Percentiles rank a stretch among this genome's conserved stretches.
Conservation (phyloP, 352 stramenopile species). For the Bremia lactucae region DNA sequence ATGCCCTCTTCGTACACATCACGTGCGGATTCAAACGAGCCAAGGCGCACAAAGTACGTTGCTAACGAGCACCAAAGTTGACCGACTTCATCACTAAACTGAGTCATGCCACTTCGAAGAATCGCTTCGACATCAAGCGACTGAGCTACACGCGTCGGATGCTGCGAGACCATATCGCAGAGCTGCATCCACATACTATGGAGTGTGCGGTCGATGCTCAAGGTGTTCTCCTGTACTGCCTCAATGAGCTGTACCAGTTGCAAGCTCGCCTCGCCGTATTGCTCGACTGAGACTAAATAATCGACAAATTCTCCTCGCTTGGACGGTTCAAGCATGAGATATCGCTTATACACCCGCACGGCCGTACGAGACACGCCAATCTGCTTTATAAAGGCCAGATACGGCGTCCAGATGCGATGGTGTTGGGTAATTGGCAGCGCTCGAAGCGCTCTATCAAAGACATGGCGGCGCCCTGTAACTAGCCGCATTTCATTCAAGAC, state of each 20-base stretch:
- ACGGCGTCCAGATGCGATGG: constrained; percentile 91
- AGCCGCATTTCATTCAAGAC: constrained; percentile 66
- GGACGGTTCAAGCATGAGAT: constrained; percentile 75
- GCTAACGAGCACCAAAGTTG: constrained; percentile 96
- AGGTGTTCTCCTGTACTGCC: constrained; percentile 31
- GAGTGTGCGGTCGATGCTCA: constrained; percentile 41
- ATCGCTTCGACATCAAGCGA: constrained; percentile 93
- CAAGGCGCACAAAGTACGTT: constrained; percentile 95
- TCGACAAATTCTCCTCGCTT: constrained; percentile 67
- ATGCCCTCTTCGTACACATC: constrained; percentile 93
- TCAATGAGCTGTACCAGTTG: constrained; percentile 80
- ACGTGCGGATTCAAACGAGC: constrained; percentile 93
- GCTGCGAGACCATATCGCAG: constrained; percentile 90
- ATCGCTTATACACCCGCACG: constrained; percentile 80
- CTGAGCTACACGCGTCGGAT: constrained; percentile 85
- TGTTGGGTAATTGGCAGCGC: constrained; percentile 97
- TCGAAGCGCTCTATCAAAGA: constrained; percentile 92
- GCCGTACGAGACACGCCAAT: constrained; percentile 67
- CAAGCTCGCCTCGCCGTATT: constrained; percentile 74
- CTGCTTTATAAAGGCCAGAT: constrained; percentile 84
- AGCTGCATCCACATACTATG: constrained; percentile 97
- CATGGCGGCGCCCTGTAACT: constrained; percentile 71
- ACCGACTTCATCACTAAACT: constrained; percentile 95
- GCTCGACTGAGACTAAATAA: constrained; percentile 57
- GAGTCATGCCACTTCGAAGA: constrained; percentile 86